phyloP scores from a whole-genome alignment of 179 eudicot genomes.

The Patellifolia procumbens region DNA sequence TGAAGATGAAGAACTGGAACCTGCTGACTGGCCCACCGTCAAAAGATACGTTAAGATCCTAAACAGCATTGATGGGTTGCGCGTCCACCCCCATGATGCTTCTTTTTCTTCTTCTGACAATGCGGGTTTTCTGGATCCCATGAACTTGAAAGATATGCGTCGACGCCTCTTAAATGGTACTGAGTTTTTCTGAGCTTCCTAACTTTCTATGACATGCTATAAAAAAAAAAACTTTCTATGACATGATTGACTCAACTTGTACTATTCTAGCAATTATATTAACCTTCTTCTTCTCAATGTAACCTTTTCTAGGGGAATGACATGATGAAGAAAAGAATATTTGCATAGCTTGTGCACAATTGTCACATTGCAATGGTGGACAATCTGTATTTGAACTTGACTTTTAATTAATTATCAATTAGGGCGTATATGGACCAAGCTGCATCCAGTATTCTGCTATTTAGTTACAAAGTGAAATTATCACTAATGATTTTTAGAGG shows the following conservation, averaged over 20 bases:
- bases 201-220: too few relatives aligned
- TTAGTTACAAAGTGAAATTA: background rate
- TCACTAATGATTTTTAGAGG: background rate
- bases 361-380: background rate
- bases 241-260: background rate
- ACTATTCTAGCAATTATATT: background rate
- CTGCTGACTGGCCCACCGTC: conserved; percentile 93
- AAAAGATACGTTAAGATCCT: conserved; percentile 69
- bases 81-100: conserved; percentile 63
- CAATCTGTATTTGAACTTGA: background rate
- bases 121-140: conserved; percentile 43
- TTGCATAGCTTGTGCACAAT: background rate
- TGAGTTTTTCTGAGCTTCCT: too few relatives aligned
- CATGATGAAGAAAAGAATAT: background rate
- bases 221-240: too few relatives aligned
- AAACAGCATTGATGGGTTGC: conserved; percentile 63
- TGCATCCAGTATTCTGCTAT: background rate
- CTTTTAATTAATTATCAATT: too few relatives aligned
- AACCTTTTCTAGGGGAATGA: background rate
- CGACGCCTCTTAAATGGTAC: conserved; percentile 80
- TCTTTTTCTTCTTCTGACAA: conserved; percentile 46
- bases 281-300: conserved; percentile 11
- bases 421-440: background rate
- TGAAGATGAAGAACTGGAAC: conserved; percentile 96
- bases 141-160: conserved; percentile 81